Evolutionary conservation across 495 filamentous ascomycete species (phyloP).

Genomic region (Tuber microsphaerosporum): DNA sequence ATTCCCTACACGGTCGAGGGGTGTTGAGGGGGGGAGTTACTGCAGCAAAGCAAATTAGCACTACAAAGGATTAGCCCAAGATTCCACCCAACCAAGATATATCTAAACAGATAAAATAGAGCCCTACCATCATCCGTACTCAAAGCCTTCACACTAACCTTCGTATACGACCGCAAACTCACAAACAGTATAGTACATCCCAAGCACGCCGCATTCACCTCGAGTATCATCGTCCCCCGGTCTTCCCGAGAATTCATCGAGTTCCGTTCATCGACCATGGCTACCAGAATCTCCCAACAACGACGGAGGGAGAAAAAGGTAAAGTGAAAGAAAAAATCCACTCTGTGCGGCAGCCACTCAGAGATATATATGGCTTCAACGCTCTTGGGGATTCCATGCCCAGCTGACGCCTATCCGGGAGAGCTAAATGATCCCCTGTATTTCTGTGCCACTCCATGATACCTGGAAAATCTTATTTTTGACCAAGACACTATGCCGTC

Average conservation of each 20-base stretch:
- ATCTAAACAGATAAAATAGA: neutral
- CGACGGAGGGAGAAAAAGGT: neutral
- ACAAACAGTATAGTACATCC: neutral
- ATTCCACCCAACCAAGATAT: neutral
- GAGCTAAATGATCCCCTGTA: neutral
- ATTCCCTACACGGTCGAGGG: neutral
- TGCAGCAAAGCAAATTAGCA: constrained; percentile 27
- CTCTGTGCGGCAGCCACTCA: neutral
- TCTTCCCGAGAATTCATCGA: neutral
- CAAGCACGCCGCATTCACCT: neutral
- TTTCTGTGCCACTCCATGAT: neutral
- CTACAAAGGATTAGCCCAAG: constrained; percentile 16
- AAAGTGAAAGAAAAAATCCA: neutral
- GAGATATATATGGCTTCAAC: neutral
- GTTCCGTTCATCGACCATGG: neutral
- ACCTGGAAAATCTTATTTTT: constrained; percentile 6
- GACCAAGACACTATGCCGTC: neutral
- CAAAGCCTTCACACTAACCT: constrained; percentile 10
- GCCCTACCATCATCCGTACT: constrained; percentile 33
- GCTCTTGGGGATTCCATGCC: neutral
- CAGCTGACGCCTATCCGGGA: constrained; percentile 1
- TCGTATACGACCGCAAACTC: neutral
- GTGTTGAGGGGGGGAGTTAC: constrained; percentile 6
- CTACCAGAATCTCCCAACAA: neutral
- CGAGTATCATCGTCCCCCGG: neutral